Base-by-base conservation (phyloP, 495 filamentous ascomycete genomes). In the Penicillium turbatum region DNA sequence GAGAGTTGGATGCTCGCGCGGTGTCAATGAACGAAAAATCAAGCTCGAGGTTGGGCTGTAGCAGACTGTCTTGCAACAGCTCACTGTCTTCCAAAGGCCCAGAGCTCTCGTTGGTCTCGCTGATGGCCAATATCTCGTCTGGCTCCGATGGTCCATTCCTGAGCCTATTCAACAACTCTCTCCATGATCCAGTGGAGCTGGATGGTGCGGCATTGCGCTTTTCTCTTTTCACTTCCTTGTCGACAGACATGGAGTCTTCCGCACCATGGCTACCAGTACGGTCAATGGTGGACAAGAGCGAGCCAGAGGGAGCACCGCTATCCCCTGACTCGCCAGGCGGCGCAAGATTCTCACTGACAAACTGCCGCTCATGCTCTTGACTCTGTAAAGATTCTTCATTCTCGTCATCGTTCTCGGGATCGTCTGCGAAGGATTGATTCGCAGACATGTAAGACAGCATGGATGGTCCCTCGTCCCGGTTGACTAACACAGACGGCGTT, bases 401-500 rank as follows among this genome's bases (percentile, higher is more conserved):
- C 21, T 27, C 34, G 12, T 49, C 16, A 36, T 29, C 17, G 54
- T 37, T 9, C 21, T 27, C 34, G 12, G 36, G 30, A 11, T 41
- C 21, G 29, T 52, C 37, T 1, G 48, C 48, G 32, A 54, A 47
- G 6, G 57, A 64, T 53, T 59, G 57, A 19, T 62, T 65, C 19
- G 51, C 54, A 12, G 64, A 67, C 8, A 51, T 13, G 21, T 62
- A 64, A 3, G 64, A 65, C 19, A 62, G 29, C 2, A 41, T 36
- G 1, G 55, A 64, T 1, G 53, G 26, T 21, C 62, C 64, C 17
- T 60, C 61, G 34, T 58, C 53, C 3, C 53, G 48, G 10, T 41
- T 51, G n/a, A 27, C 54, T 8, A 51, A 35, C 21, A 35, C 53
- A 1, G 57, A 59, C 9, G 55, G 60, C 6, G 48, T 44, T 31